Conservation (phyloP, 768 basidiomycete genomes). For the Termitomyces sp. region DNA sequence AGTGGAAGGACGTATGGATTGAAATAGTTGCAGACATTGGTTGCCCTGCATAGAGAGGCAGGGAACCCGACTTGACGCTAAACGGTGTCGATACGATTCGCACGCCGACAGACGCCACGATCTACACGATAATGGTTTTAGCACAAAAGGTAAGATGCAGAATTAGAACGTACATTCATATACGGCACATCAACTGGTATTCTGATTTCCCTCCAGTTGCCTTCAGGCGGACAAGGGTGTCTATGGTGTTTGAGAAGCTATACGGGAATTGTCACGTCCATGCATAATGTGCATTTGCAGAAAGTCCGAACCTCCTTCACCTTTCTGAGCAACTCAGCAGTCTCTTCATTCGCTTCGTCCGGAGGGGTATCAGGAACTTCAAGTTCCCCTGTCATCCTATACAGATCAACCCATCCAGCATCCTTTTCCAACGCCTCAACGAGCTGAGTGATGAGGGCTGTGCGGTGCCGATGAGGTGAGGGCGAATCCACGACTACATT, state of each 20-base stretch:
- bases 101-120: conserved; percentile 58
- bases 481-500: conserved; percentile 32
- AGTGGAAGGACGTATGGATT: conserved; percentile 73
- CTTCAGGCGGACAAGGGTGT: conserved; percentile 32
- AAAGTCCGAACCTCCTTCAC: conserved; percentile 26
- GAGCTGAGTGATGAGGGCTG: conserved; percentile 40
- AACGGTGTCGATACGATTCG: conserved; percentile 42
- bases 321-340: conserved; percentile 23
- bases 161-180: conserved; percentile 56
- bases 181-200: conserved; percentile 85
- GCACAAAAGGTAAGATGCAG: background rate
- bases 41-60: conserved; percentile 78
- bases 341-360: conserved; percentile 23
- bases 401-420: conserved; percentile 63
- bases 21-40: conserved; percentile 67
- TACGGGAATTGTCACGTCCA: background rate
- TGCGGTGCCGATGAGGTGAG: conserved; percentile 31
- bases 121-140: conserved; percentile 33
- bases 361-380: conserved; percentile 41
- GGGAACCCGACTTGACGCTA: conserved; percentile 22
- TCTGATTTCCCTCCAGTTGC: conserved; percentile 67
- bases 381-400: conserved; percentile 68
- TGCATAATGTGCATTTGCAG: background rate
- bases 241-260: conserved; percentile 41
- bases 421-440: conserved; percentile 59